phyloP scores from a whole-genome alignment of 192 early-diverging fungal genomes.

The Chytriomyces confervae region DNA sequence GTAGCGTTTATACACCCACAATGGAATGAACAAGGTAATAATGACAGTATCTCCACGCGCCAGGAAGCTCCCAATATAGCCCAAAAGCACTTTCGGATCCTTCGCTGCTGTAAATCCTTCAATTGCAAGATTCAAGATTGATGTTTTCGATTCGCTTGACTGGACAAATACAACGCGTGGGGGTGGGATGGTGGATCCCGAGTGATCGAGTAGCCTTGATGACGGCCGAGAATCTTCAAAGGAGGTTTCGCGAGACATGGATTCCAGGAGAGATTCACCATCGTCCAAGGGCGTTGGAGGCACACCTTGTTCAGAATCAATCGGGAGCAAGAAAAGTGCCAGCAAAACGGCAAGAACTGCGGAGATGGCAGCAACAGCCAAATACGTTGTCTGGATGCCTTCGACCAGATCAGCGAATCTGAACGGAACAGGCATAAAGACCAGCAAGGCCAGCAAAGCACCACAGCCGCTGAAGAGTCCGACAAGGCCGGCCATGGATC shows the following conservation, averaged over 20 bases:
- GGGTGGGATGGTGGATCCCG: not conserved
- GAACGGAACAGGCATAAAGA: slow-evolving; percentile 55
- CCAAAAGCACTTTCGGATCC: slow-evolving; percentile 65
- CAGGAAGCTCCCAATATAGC: slow-evolving; percentile 69
- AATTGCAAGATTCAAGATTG: slow-evolving; percentile 39
- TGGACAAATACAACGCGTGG: too few relatives aligned
- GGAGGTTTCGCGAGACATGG: not conserved
- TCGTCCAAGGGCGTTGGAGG: not conserved
- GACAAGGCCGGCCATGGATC: slow-evolving; percentile 58
- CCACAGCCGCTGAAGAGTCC: slow-evolving; percentile 68
- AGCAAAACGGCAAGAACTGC: slow-evolving; percentile 50
- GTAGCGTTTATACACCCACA: slow-evolving; percentile 70
- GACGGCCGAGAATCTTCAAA: not conserved
- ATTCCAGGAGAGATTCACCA: not conserved
- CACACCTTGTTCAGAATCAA: not conserved
- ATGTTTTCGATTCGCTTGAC: not conserved
- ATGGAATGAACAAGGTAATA: slow-evolving; percentile 69
- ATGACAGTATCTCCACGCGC: slow-evolving; percentile 76
- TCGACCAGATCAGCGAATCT: slow-evolving; percentile 33
- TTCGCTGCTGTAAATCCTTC: slow-evolving; percentile 66
- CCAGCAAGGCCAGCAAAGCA: slow-evolving; percentile 61
- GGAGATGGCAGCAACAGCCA: slow-evolving; percentile 42
- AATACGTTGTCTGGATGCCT: slow-evolving; percentile 48
- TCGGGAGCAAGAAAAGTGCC: not conserved
- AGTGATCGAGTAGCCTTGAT: not conserved